Conservation (phyloP, 495 filamentous ascomycete species). For the Amniculicola lignicola region DNA sequence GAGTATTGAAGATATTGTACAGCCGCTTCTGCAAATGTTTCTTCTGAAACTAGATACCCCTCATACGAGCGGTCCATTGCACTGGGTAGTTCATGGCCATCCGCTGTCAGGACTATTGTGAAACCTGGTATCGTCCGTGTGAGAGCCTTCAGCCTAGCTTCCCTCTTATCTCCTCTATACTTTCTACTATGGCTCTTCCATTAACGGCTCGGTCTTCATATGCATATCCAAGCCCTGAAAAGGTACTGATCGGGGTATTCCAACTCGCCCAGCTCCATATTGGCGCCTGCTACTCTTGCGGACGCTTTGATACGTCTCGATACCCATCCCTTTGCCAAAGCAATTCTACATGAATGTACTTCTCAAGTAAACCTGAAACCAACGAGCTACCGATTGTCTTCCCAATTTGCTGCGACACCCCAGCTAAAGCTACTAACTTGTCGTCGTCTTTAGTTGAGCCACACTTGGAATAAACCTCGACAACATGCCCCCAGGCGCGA, state of each 20-base stretch:
- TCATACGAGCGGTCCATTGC: too few relatives aligned
- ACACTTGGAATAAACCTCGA: background rate
- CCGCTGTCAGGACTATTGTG: too few relatives aligned
- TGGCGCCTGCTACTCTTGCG: background rate
- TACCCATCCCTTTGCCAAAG: background rate
- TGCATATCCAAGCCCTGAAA: background rate
- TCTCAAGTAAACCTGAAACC: background rate
- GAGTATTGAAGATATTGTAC: too few relatives aligned
- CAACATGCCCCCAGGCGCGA: background rate
- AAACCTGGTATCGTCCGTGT: too few relatives aligned
- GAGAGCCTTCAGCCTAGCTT: too few relatives aligned
- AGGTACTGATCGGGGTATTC: background rate
- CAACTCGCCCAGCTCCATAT: conserved; percentile 7
- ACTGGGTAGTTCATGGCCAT: too few relatives aligned
- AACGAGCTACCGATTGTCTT: background rate
- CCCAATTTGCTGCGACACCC: background rate
- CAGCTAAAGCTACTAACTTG: conserved; percentile 1
- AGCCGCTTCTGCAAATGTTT: too few relatives aligned
- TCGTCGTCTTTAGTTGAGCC: background rate
- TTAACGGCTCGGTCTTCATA: background rate
- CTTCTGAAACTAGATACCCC: too few relatives aligned
- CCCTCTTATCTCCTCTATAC: background rate
- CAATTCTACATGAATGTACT: background rate
- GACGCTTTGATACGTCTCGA: background rate
- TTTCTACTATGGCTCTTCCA: background rate